Evolutionary conservation across 306 rosid species (phyloP), one percentile per base, ranked within the genome.

Genomic region (Argentina anserina): DNA sequence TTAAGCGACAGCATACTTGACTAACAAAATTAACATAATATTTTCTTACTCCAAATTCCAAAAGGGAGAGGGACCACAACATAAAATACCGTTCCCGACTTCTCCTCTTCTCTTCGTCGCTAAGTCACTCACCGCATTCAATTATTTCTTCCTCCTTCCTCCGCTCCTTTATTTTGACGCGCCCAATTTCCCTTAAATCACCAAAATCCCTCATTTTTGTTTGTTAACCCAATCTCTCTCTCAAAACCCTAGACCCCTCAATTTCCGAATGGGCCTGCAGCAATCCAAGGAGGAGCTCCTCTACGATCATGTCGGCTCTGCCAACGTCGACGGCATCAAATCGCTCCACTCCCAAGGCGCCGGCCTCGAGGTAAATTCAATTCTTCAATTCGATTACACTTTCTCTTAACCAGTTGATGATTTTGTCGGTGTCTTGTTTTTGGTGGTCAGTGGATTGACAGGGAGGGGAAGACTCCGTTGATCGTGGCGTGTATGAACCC

Each of bases 351-450:
- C 96, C 65, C 87, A 95, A 29, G 99, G 99, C 29, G 97, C 97
- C 52, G 71, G 90, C 59, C 93, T 95, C 18, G 99, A 95, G 97
- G 99, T 95, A 84, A 75, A n/a, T n/a, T n/a, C n/a, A n/a, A n/a
- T n/a, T n/a, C n/a, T n/a, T n/a, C n/a, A n/a, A n/a, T n/a, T n/a
- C n/a, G n/a, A n/a, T n/a, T n/a, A n/a, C n/a, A n/a, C n/a, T n/a
- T n/a, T n/a, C n/a, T n/a, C n/a, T n/a, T n/a, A n/a, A n/a, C n/a
- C n/a, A n/a, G 49, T 74, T 80, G 67, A 65, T 75, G 64, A 74
- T 36, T 75, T 63, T 76, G 69, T 69, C 23, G 66, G 71, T 71
- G 75, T 49, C n/a, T 78, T 67, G 53, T 39, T 65, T 75, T 49
- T 28, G 64, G 15, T 34, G 72, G 47, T 41, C 85, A 95, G 99